These are phyloP conservation scores for Mortierella sp. DNA, from an alignment of 371 early-diverging fungal genomes.

Conservation along the genomic window DNA sequence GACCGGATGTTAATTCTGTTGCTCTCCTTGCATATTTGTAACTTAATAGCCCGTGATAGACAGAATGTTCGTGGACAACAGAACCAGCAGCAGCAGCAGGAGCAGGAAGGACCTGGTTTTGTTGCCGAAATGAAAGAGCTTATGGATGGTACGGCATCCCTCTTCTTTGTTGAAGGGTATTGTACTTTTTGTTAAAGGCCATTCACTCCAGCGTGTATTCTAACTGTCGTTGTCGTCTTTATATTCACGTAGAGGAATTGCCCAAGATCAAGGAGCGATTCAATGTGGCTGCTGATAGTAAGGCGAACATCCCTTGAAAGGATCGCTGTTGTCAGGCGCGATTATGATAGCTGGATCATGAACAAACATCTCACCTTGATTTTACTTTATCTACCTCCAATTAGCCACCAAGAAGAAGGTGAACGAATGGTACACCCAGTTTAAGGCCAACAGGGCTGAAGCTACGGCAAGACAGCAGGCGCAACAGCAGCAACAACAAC, in stretches of 20 bases:
- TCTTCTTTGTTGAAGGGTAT: not conserved
- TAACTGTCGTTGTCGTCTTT: not conserved
- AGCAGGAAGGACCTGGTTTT: conserved; percentile 43
- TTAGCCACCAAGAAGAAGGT: conserved; percentile 57
- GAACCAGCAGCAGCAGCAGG: conserved; percentile 31
- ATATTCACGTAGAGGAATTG: conserved; percentile 38
- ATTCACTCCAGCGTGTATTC: not conserved
- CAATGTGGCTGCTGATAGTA: conserved; percentile 58
- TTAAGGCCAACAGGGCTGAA: conserved; percentile 48
- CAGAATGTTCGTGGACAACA: conserved; percentile 41
- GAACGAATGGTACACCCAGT: conserved; percentile 47
- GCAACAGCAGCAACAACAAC: conserved; percentile 8
- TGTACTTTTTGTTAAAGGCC: not conserved
- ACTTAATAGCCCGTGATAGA: conserved; percentile 39
- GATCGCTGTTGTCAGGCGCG: not conserved
- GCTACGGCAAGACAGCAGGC: conserved; percentile 27
- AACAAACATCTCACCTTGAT: not conserved
- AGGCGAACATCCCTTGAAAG: not conserved
- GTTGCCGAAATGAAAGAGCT: conserved; percentile 50
- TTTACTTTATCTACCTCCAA: not conserved
- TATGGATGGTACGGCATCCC: conserved; percentile 49
- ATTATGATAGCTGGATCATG: not conserved
- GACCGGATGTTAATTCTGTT: not conserved
- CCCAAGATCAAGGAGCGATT: conserved; percentile 58
- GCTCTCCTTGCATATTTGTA: not conserved